Conservation (phyloP, 306 rosid species). For the apple (Malus domestica) region DNA sequence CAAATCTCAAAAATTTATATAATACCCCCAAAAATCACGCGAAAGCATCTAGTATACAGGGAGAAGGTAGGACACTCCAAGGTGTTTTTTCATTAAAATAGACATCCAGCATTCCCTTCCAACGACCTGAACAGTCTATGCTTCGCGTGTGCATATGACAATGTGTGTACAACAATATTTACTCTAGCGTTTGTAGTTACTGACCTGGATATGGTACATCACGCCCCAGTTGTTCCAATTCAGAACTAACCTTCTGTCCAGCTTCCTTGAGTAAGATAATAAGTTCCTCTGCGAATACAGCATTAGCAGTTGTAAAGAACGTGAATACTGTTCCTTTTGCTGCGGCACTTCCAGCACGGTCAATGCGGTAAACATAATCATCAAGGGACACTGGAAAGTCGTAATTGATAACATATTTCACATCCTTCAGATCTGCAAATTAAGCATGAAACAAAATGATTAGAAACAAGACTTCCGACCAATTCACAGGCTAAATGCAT, state of each 20-base stretch:
- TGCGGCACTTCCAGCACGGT: constrained; percentile 93
- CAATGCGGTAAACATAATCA: constrained; percentile 94
- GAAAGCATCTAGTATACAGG: too few species aligned
- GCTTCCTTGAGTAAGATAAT: constrained; percentile 85
- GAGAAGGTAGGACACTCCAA: too few species aligned
- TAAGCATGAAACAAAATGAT: not conserved
- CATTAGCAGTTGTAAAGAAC: constrained; percentile 92
- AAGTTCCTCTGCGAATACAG: constrained; percentile 88
- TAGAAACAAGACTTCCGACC: not conserved
- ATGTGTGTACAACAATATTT: not conserved
- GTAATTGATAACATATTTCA: constrained; percentile 77
- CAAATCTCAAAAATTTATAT: too few species aligned
- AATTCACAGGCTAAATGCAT: not conserved
- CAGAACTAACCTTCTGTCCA: constrained; percentile 86
- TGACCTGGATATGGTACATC: constrained; percentile 96
- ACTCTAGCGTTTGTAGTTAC: not conserved
- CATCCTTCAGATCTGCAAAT: constrained; percentile 84
- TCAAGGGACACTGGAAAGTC: constrained; percentile 98
- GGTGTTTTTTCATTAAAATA: too few species aligned
- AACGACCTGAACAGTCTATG: too few species aligned
- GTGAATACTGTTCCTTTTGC: constrained; percentile 96
- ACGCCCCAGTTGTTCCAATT: constrained; percentile 87
- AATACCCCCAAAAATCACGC: too few species aligned
- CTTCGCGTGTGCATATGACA: too few species aligned
- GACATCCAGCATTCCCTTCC: too few species aligned